phyloP scores from a whole-genome alignment of 2,329 filamentous ascomycete species.

The Triangularia setosa region DNA sequence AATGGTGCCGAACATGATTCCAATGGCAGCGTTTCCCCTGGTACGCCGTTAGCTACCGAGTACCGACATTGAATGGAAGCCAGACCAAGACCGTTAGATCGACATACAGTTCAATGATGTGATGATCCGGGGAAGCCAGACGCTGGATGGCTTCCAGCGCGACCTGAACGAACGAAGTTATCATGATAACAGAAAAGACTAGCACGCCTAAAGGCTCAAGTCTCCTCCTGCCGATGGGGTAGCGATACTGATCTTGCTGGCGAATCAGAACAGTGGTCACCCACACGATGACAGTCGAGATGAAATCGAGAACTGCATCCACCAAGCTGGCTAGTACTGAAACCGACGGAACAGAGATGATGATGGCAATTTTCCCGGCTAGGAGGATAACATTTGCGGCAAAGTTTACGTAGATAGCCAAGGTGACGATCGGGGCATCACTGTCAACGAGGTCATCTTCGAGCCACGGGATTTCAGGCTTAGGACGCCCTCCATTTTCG shows the following conservation, averaged over 20 bases:
- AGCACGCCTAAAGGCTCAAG: constrained; percentile 77
- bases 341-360: constrained; percentile 73
- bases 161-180: constrained; percentile 78
- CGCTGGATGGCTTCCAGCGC: constrained; percentile 65
- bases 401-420: constrained; percentile 86
- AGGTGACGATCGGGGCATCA: constrained; percentile 69
- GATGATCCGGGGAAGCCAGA: constrained; percentile 57
- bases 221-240: constrained; percentile 69
- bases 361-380: constrained; percentile 71
- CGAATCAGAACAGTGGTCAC: constrained; percentile 71
- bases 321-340: constrained; percentile 77
- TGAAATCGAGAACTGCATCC: constrained; percentile 74
- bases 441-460: constrained; percentile 71
- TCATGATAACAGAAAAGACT: constrained; percentile 82
- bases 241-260: constrained; percentile 68
- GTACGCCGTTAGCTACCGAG: background rate
- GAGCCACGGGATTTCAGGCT: constrained; percentile 63
- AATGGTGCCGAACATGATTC: constrained; percentile 78
- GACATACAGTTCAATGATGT: constrained; percentile 62
- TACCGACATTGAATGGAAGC: background rate
- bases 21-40: constrained; percentile 62
- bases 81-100: background rate
- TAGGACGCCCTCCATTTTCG: constrained; percentile 38
- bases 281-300: constrained; percentile 79
- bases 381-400: constrained; percentile 72